phyloP scores from a whole-genome alignment of 495 filamentous ascomycete species.

The Lophiotrema nucula region DNA sequence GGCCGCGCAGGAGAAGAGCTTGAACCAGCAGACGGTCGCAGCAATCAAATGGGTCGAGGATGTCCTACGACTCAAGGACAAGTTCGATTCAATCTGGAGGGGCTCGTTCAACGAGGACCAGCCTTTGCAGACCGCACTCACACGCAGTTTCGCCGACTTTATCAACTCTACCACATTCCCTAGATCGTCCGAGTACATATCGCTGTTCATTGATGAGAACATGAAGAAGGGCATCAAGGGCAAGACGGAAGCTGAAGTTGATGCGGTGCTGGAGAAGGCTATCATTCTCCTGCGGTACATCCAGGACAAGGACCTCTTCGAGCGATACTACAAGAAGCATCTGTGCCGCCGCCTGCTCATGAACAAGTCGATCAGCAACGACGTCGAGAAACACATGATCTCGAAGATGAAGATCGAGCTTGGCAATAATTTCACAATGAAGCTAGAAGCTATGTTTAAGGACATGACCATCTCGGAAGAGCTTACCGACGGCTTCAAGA shows the following conservation, averaged over 20 bases:
- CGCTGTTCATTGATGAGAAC: conserved; percentile 95
- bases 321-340: conserved; percentile 98
- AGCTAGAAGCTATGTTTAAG: conserved; percentile 96
- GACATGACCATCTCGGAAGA: conserved; percentile 92
- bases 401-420: conserved; percentile 93
- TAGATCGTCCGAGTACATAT: conserved; percentile 85
- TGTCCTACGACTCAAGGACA: conserved; percentile 81
- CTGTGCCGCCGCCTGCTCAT: conserved; percentile 80
- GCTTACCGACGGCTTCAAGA: conserved; percentile 70
- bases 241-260: conserved; percentile 89
- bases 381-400: conserved; percentile 93
- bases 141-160: conserved; percentile 81
- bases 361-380: conserved; percentile 80
- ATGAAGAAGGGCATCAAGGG: conserved; percentile 90
- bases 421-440: conserved; percentile 87
- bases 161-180: conserved; percentile 71
- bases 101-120: conserved; percentile 72
- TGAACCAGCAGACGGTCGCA: conserved; percentile 67
- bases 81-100: conserved; percentile 78
- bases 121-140: conserved; percentile 73
- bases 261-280: conserved; percentile 82
- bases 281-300: conserved; percentile 84
- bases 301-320: conserved; percentile 90
- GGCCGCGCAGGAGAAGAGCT: conserved; percentile 39
- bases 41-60: conserved; percentile 97